Base-by-base conservation (phyloP, 805 yeast species). In the Phaffomyces opuntiae region DNA sequence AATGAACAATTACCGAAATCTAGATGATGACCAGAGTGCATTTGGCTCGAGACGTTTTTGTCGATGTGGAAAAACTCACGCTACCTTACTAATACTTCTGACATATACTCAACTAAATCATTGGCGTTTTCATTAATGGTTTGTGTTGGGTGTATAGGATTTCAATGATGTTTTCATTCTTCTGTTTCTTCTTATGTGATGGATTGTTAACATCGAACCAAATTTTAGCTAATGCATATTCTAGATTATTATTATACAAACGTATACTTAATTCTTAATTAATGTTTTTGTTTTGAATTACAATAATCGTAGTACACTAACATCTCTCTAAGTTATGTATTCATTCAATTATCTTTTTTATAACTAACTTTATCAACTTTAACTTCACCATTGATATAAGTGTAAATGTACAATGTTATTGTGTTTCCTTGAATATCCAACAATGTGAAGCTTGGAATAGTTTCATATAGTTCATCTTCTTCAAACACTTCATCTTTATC, bases 21-120 rank as follows among this genome's bases (percentile, higher is more conserved):
- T 41, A 34, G 42, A 50, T 46, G 53, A 52, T 50, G 53, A 50
- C 50, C 44, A 49, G 96, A 88, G 96, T 87, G 96, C 96, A 88
- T 88, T 88, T 88, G 96, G 96, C 96, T 88, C 96, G 95, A 88
- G 96, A 85, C 84, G 64, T 74, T 71, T 29, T 66, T 73, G 88
- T 84, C 88, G 89, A 75, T 88, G 96, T 88, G 96, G 96, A 88
- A 86, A 86, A 85, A 87, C 74, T 80, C 96, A 77, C 81, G 96
- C 96, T 88, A 88, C 96, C 96, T 88, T 74, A 78, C 64, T 70
- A 67, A 68, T 72, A 69, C 73, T 77, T 77, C 85, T 80, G 85
- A 80, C 12, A 17, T 27, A 25, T 35, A n/a, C 11, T 8, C n/a
- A 7, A 26, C 17, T 26, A 27, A 17, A 7, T 27, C 14, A 16